A percentile compares a stretch with the other conserved stretches of the same genome.
These are phyloP conservation scores for Auriculariales sp. DNA, from an alignment of 768 basidiomycete genomes.

Conservation along the genomic window DNA sequence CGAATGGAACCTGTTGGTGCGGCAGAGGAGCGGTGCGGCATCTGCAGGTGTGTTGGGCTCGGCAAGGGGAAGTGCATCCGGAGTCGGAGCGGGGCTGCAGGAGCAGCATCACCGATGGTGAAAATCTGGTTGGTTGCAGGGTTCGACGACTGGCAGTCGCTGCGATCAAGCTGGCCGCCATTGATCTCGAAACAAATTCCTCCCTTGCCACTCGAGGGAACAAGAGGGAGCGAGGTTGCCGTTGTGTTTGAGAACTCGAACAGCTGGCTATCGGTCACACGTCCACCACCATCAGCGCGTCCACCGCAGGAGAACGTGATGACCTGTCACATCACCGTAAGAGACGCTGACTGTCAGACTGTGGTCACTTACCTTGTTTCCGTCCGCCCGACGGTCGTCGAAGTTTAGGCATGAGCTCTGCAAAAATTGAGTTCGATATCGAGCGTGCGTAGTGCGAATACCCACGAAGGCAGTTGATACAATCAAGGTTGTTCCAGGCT, in stretches of 20 bases:
- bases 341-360: no score
- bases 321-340: no score
- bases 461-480: slow-evolving; percentile 1
- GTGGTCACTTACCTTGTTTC: no score
- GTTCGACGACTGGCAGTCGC: neutral
- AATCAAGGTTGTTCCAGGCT: neutral
- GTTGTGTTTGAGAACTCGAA: no score
- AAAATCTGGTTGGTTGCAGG: neutral
- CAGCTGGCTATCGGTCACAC: slow-evolving; percentile 2
- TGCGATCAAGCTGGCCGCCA: neutral
- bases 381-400: slow-evolving; percentile 1
- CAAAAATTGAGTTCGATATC: no score
- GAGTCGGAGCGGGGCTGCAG: neutral
- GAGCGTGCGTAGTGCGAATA: neutral
- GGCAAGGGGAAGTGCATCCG: neutral
- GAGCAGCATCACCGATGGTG: neutral
- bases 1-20: neutral
- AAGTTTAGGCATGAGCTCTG: slow-evolving; percentile 5
- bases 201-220: neutral
- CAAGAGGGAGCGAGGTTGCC: neutral
- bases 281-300: slow-evolving; percentile 3
- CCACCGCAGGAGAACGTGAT: slow-evolving; percentile 6
- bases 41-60: neutral
- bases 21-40: neutral
- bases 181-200: neutral